phyloP scores from a whole-genome alignment of 2,329 filamentous ascomycete species.

The Colletotrichum liriopes region DNA sequence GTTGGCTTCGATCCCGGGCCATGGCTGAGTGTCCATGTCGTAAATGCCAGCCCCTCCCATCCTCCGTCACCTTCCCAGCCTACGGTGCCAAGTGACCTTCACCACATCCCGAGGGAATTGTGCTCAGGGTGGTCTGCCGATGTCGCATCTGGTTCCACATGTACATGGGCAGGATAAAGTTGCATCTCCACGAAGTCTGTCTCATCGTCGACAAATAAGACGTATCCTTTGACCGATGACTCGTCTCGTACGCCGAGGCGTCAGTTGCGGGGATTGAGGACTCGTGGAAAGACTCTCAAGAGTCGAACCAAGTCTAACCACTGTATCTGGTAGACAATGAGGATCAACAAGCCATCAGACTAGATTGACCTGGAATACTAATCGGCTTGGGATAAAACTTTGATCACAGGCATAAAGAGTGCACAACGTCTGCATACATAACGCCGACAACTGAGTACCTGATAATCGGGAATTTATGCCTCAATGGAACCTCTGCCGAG shows the following conservation, averaged over 20 bases:
- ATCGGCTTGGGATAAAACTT: neutral
- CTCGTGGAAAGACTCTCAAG: neutral
- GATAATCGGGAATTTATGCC: constrained; percentile 26
- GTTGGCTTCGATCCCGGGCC: neutral
- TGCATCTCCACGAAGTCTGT: constrained; percentile 1
- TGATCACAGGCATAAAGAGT: neutral
- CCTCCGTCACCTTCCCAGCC: neutral
- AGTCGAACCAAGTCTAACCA: neutral
- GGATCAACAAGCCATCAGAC: neutral
- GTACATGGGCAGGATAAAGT: neutral
- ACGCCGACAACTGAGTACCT: constrained; percentile 8
- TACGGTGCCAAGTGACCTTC: constrained; percentile 7
- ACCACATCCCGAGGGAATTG: constrained; percentile 25
- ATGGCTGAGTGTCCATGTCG: constrained; percentile 27
- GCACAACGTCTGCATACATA: neutral
- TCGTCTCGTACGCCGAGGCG: constrained; percentile 26
- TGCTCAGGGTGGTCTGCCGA: constrained; percentile 31
- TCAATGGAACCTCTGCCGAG: constrained; percentile 22
- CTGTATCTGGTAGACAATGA: neutral
- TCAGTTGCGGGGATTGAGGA: neutral
- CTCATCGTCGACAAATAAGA: constrained; percentile 22
- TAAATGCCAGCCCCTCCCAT: constrained; percentile 27
- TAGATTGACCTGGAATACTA: neutral
- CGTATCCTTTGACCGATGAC: constrained; percentile 33
- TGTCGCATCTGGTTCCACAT: constrained; percentile 24